Conservation (phyloP, 441 rosid genomes). For the Biscutella laevigata region DNA sequence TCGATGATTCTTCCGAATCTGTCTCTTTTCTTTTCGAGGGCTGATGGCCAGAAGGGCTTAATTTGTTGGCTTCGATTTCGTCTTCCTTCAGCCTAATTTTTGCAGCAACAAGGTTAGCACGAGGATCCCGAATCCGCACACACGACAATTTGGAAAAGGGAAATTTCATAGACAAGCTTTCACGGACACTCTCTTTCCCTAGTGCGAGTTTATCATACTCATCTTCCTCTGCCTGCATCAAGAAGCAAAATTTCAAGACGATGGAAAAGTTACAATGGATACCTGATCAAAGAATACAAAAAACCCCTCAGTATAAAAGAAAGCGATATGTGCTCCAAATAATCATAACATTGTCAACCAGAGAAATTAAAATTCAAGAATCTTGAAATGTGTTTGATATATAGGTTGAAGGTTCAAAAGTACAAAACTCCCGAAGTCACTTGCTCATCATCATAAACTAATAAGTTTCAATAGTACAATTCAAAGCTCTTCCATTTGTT, state of each 20-base stretch:
- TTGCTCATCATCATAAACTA: too few relatives aligned
- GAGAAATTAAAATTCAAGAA: not conserved
- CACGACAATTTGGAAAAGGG: constrained; percentile 14
- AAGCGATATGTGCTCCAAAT: not conserved
- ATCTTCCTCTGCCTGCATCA: constrained; percentile 46
- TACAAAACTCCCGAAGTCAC: not conserved
- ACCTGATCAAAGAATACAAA: not conserved
- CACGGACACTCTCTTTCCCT: constrained; percentile 29
- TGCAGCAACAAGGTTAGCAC: constrained; percentile 39
- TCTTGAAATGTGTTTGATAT: not conserved
- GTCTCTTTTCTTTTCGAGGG: constrained; percentile 14
- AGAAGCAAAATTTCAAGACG: not conserved
- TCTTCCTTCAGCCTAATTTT: constrained; percentile 41
- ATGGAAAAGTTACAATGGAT: not conserved
- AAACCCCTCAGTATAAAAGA: not conserved
- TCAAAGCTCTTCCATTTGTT: not conserved
- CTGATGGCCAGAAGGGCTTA: not conserved
- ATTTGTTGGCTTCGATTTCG: constrained; percentile 25
- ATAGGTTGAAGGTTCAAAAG: not conserved
- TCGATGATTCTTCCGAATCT: constrained; percentile 18
- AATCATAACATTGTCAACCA: not conserved
- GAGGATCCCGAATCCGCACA: constrained; percentile 25
- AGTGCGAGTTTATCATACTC: constrained; percentile 45
- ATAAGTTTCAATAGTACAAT: not conserved
- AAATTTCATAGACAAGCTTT: constrained; percentile 29